phyloP scores from a whole-genome alignment of 1,284 basidiomycete species.

The Papiliotrema nemorosa region DNA sequence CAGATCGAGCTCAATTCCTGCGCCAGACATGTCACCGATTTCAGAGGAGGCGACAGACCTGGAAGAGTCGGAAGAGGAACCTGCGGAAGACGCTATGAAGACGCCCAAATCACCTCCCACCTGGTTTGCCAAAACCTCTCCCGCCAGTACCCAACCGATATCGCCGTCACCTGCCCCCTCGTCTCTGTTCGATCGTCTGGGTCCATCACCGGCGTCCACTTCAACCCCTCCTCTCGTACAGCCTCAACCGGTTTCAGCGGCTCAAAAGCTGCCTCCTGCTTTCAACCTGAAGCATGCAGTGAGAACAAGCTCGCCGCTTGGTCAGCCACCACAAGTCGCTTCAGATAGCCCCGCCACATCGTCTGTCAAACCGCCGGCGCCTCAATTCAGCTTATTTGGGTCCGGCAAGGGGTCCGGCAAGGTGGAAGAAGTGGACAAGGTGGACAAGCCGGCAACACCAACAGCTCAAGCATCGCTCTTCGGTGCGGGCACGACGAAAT shows the following conservation, averaged over 20 bases:
- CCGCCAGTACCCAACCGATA: not conserved
- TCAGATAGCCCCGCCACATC: constrained; percentile 20
- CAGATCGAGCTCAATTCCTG: too few species aligned
- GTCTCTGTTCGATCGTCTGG: not conserved
- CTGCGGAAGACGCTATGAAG: constrained; percentile 1
- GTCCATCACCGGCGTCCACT: not conserved
- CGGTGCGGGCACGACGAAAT: not conserved
- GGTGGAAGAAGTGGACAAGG: too few species aligned
- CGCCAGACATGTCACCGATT: constrained; percentile 33
- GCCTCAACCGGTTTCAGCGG: not conserved
- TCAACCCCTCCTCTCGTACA: not conserved
- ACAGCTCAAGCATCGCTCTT: not conserved
- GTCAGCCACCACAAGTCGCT: constrained; percentile 21
- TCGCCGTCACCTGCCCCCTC: constrained; percentile 1
- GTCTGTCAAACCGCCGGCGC: constrained; percentile 7
- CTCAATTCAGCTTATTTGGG: constrained; percentile 9
- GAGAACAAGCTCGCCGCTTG: constrained; percentile 39
- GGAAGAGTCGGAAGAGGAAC: constrained; percentile 5
- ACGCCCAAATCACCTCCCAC: constrained; percentile 32
- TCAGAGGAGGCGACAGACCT: constrained; percentile 18
- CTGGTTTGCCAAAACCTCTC: constrained; percentile 22
- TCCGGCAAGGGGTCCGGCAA: too few species aligned
- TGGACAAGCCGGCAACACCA: constrained; percentile 3
- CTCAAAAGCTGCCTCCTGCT: constrained; percentile 4
- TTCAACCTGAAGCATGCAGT: constrained; percentile 39